phyloP scores from a whole-genome alignment of 257 asterid genomes.

The Gentiana dahurica region DNA sequence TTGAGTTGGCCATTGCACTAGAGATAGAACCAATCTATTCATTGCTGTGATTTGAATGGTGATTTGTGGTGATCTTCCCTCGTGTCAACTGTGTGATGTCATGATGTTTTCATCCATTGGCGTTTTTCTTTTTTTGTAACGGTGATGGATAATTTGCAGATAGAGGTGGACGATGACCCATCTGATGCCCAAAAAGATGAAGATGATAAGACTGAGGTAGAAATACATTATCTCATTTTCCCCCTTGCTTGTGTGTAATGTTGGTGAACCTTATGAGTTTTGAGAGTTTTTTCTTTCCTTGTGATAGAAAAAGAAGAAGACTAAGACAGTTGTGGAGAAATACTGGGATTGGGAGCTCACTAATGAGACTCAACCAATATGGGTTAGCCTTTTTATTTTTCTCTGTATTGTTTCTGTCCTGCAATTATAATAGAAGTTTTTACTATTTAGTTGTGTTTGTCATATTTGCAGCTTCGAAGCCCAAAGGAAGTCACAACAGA shows the following conservation, averaged over 20 bases:
- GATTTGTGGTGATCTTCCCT: too few relatives aligned
- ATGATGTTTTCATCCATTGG: not conserved
- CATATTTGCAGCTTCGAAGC: slow-evolving; percentile 68
- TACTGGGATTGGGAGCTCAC: slow-evolving; percentile 99
- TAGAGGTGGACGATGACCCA: slow-evolving; percentile 90
- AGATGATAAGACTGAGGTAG: slow-evolving; percentile 64
- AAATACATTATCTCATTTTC: not conserved
- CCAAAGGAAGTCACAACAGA: slow-evolving; percentile 86
- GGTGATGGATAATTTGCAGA: slow-evolving; percentile 33
- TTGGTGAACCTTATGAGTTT: not conserved
- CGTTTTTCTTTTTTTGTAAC: slow-evolving; percentile 1
- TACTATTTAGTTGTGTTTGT: not conserved
- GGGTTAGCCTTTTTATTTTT: slow-evolving; percentile 48
- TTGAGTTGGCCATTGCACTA: not conserved
- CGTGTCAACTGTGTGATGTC: too few relatives aligned
- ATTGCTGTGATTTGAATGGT: too few relatives aligned
- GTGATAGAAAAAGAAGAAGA: slow-evolving; percentile 84
- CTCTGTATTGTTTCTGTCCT: not conserved
- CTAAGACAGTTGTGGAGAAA: slow-evolving; percentile 80
- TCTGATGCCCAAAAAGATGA: slow-evolving; percentile 57
- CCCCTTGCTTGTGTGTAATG: not conserved
- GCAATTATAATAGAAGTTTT: not conserved
- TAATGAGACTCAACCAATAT: slow-evolving; percentile 91
- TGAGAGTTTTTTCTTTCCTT: slow-evolving; percentile 13
- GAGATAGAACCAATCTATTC: too few relatives aligned